Conservation (phyloP, 257 asterid genomes). For the Mitragyna speciosa region DNA sequence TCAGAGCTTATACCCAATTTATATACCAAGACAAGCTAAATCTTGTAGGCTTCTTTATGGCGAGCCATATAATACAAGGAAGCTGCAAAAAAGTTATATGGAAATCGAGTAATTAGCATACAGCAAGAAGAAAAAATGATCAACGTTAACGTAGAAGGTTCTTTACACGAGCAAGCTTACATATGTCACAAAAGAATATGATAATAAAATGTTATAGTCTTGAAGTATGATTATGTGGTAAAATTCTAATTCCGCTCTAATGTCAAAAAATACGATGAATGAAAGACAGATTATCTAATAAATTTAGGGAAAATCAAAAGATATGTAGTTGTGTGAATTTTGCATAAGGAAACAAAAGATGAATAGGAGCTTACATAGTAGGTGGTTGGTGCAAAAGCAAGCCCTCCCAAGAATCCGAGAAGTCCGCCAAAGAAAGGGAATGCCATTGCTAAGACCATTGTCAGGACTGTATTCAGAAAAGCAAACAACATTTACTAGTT, state of each 20-base stretch:
- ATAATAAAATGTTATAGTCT: background rate
- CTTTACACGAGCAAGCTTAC: no score
- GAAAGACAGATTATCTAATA: no score
- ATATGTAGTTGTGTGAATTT: background rate
- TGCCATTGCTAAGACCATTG: conserved; percentile 40
- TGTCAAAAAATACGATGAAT: no score
- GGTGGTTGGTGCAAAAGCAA: conserved; percentile 56
- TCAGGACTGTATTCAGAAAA: conserved; percentile 27
- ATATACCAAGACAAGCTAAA: conserved; percentile 47
- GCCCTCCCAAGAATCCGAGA: conserved; percentile 53
- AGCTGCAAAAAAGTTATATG: conserved; percentile 33
- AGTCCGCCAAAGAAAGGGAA: conserved; percentile 57
- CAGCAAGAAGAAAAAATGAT: no score
- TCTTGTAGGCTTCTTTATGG: conserved; percentile 41
- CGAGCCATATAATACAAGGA: conserved; percentile 62
- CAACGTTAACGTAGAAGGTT: no score
- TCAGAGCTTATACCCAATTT: conserved; percentile 38
- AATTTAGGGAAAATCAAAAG: background rate
- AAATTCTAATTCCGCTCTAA: background rate
- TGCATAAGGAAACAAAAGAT: background rate
- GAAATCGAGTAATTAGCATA: no score
- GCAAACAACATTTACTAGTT: background rate
- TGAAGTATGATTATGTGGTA: background rate
- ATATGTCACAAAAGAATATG: background rate
- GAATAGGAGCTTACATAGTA: conserved; percentile 33